These are phyloP conservation scores for Alternaria sp. DNA, from an alignment of 2,329 filamentous ascomycete species.

Conservation along the genomic window DNA sequence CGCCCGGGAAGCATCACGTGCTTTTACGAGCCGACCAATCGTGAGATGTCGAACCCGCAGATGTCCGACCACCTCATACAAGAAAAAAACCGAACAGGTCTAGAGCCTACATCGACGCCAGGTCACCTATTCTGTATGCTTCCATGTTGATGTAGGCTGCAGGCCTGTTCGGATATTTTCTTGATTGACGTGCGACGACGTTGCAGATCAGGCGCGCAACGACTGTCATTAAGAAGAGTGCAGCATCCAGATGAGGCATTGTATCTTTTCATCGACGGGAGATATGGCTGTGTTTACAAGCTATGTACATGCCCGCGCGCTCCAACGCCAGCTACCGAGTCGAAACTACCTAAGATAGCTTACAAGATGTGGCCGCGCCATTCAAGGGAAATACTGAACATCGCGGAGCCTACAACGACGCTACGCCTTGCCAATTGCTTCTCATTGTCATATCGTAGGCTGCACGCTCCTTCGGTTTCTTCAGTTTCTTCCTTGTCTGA, in stretches of 20 bases:
- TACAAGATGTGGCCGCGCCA: not conserved
- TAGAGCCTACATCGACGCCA: no score
- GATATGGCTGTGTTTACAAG: not conserved
- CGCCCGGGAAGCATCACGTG: conserved; percentile 7
- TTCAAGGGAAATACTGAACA: no score
- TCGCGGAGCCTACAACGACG: not conserved
- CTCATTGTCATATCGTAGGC: not conserved
- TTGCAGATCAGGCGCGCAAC: not conserved
- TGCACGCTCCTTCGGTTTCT: not conserved
- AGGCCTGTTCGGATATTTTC: no score
- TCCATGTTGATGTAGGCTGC: no score
- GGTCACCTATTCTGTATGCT: no score
- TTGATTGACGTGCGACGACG: no score
- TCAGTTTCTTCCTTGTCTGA: not conserved
- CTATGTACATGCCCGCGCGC: not conserved
- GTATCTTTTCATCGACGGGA: not conserved
- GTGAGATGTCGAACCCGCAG: not conserved
- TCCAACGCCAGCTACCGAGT: not conserved
- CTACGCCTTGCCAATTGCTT: not conserved
- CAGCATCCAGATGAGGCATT: not conserved
- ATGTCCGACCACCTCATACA: not conserved
- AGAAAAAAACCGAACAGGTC: conserved; percentile 6
- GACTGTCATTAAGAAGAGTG: not conserved
- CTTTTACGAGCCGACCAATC: conserved; percentile 18
- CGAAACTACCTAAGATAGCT: not conserved